phyloP scores from a whole-genome alignment of 148 eudicot species.

The Dysphania ambrosioides region DNA sequence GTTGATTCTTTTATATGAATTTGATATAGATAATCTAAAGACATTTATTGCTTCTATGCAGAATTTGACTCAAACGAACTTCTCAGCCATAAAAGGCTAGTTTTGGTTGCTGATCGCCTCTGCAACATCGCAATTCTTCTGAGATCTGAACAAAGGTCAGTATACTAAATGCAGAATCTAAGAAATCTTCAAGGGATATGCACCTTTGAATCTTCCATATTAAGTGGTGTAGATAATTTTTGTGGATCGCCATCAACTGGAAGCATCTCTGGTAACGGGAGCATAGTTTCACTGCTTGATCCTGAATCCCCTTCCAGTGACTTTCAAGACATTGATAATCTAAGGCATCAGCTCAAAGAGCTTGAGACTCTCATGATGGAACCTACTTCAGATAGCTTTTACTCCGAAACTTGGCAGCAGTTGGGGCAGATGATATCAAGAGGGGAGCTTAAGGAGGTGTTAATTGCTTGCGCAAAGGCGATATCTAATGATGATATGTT shows the following conservation, averaged over 20 bases:
- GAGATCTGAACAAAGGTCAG: background rate
- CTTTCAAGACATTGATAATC: constrained; percentile 26
- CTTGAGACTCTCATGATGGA: constrained; percentile 48
- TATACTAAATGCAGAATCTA: constrained; percentile 24
- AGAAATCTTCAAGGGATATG: constrained; percentile 17
- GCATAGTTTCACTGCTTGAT: constrained; percentile 17
- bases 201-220: constrained; percentile 23
- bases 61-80: background rate
- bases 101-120: constrained; percentile 4
- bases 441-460: constrained; percentile 38
- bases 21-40: background rate
- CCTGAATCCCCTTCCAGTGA: constrained; percentile 18
- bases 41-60: constrained; percentile 12
- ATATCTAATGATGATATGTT: constrained; percentile 38
- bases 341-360: constrained; percentile 36
- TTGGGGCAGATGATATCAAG: constrained; percentile 31
- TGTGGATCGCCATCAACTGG: constrained; percentile 15
- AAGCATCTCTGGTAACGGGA: constrained; percentile 16
- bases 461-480: constrained; percentile 53
- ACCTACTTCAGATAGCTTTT: constrained; percentile 30
- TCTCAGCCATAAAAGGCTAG: constrained; percentile 1
- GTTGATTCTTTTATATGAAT: background rate
- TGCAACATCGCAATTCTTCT: background rate
- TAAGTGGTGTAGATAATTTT: background rate
- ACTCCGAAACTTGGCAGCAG: too few species aligned